A percentile compares a stretch with the other conserved stretches of the same genome.
phyloP scores from a whole-genome alignment of 2,329 filamentous ascomycete species.

The Tolypocladium paradoxum region DNA sequence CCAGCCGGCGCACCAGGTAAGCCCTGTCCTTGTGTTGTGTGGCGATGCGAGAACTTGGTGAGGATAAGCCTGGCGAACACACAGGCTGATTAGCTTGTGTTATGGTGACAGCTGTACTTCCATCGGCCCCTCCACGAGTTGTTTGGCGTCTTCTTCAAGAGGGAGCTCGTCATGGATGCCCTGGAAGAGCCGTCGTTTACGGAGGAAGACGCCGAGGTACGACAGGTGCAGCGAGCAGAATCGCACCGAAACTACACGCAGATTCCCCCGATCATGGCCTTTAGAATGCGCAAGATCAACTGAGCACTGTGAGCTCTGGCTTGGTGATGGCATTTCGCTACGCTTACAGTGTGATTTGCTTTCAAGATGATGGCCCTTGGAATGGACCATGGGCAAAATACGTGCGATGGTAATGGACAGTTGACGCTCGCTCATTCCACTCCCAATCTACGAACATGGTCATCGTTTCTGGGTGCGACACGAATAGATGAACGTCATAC shows the following conservation, averaged over 20 bases:
- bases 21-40: background rate
- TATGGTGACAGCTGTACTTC: conserved; percentile 22
- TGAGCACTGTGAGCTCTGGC: background rate
- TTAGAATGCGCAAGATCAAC: conserved; percentile 5
- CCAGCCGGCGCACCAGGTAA: conserved; percentile 23
- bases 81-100: background rate
- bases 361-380: too few relatives aligned
- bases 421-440: too few relatives aligned
- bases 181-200: conserved; percentile 36
- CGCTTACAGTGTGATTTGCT: too few relatives aligned
- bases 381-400: too few relatives aligned
- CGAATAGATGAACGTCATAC: too few relatives aligned
- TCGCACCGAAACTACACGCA: conserved; percentile 28
- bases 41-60: background rate
- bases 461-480: too few relatives aligned
- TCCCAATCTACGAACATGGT: too few relatives aligned
- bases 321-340: too few relatives aligned
- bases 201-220: conserved; percentile 17
- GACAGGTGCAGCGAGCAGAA: conserved; percentile 16
- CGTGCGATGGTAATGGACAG: too few relatives aligned
- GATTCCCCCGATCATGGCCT: conserved; percentile 19
- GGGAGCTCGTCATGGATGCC: conserved; percentile 30
- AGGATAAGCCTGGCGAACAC: background rate
- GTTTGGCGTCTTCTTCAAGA: conserved; percentile 30
- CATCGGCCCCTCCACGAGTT: conserved; percentile 34